Conservation (phyloP, 2,329 filamentous ascomycete species). For the Phyllosticta paracitricarpa region DNA sequence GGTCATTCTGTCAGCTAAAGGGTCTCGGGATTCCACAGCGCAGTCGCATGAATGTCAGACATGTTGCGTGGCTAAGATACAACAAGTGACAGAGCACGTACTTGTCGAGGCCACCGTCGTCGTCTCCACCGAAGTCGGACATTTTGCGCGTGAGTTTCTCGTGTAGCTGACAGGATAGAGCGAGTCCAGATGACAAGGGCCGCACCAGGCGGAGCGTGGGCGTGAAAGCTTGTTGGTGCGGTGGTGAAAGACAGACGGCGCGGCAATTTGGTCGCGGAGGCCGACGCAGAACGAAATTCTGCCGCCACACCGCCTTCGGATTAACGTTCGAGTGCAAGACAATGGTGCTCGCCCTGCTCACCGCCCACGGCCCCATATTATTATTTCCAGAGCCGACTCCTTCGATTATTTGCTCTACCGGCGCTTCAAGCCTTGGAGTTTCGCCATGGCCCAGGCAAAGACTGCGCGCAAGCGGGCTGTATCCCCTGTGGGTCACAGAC, state of each 20-base stretch:
- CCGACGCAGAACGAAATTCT: constrained; percentile 1
- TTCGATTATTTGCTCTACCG: neutral
- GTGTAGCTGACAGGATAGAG: neutral
- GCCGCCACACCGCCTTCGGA: neutral
- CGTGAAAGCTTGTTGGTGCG: neutral
- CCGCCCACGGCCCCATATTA: neutral
- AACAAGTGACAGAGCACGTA: constrained; percentile 2
- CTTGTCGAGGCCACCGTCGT: constrained; percentile 21
- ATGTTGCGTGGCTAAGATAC: neutral
- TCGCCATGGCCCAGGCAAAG: neutral
- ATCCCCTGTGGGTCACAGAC: neutral
- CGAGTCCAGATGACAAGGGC: neutral
- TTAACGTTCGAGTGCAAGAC: neutral
- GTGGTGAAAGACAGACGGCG: constrained; percentile 5
- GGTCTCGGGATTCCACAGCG: neutral
- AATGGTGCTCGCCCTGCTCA: neutral
- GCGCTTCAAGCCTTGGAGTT: neutral
- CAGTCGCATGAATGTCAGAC: neutral
- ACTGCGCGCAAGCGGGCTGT: constrained; percentile 1
- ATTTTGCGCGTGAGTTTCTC: constrained; percentile 19
- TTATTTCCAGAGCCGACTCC: neutral
- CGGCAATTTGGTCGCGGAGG: neutral
- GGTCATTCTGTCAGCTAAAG: neutral
- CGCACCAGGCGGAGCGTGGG: constrained; percentile 1
- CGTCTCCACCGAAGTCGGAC: constrained; percentile 38